Evolutionary conservation across 129 eudicot genomes (phyloP).

Genomic region (Arctium minus): DNA sequence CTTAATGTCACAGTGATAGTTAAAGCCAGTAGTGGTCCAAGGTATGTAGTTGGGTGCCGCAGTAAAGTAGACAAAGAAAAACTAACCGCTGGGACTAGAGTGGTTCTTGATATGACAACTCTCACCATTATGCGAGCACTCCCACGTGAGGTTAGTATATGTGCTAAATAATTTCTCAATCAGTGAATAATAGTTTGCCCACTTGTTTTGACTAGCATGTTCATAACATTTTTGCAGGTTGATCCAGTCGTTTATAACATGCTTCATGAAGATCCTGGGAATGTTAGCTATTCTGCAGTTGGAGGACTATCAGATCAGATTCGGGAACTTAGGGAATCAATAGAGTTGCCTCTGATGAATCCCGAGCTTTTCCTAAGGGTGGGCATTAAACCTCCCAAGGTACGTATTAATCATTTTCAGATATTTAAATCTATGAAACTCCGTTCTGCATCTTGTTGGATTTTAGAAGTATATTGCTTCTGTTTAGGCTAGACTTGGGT

Average conservation of each 20-base stretch:
- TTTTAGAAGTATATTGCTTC: neutral
- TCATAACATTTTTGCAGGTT: slow-evolving; percentile 42
- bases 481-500: neutral
- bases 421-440: neutral
- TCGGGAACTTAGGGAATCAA: slow-evolving; percentile 96
- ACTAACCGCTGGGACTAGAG: slow-evolving; percentile 88
- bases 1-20: slow-evolving; percentile 65
- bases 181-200: neutral
- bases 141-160: slow-evolving; percentile 73
- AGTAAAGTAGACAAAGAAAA: slow-evolving; percentile 97
- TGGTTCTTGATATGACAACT: slow-evolving; percentile 98
- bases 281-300: slow-evolving; percentile 92
- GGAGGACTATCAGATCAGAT: slow-evolving; percentile 98
- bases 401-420: slow-evolving; percentile 18
- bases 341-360: slow-evolving; percentile 94
- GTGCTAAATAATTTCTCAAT: neutral
- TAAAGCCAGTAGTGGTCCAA: slow-evolving; percentile 97
- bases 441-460: neutral
- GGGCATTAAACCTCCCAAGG: slow-evolving; percentile 99
- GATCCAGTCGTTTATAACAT: slow-evolving; percentile 98
- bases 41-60: slow-evolving; percentile 98
- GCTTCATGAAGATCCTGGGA: slow-evolving; percentile 99
- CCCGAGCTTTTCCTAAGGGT: slow-evolving; percentile 96
- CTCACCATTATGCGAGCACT: slow-evolving; percentile 95
- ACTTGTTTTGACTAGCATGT: neutral